Base-by-base conservation (phyloP, 2,329 filamentous ascomycete species). In the Paraphaeosphaeria sporulosa region DNA sequence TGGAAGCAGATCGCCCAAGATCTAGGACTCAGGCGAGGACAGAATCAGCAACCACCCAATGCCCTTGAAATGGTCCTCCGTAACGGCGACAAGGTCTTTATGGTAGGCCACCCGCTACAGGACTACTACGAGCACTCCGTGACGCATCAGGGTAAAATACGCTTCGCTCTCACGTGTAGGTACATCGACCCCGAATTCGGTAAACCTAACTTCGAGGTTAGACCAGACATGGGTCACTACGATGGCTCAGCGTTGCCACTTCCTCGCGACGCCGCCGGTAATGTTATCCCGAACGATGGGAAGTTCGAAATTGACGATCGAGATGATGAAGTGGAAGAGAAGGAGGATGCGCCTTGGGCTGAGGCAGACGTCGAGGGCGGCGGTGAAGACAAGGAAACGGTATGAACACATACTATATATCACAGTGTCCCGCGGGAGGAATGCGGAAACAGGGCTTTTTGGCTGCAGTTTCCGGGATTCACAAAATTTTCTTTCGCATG, bases 61-160 rank as follows among this genome's bases (percentile, higher is more conserved):
- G 72, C 75, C 63, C 75, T 87, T 15, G 78, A 74, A 1, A 71
- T 87, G 68, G 75, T 78, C 1, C 75, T 91, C 3, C 79, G 82
- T 8, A 88, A 91, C 69, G 89, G 88, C 0, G 88, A 90, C 68
- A 83, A 90, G 12, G 81, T 87, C 2, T 77, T 90, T 19, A 90
- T 90, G 87, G 83, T 88, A 64, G 88, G 87, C 0, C 77, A 76
- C 0, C 76, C 78, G 0, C 85, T 91, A 13, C 89, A 91, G 65
- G 79, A 82, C 64, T 79, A 82, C 21, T 87, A 88, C 57, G 86
- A 89, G 81, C 86, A 89, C 67, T 76, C 78, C 21, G 86, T 89
- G 0, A 80, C 79, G 0, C 82, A 85, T 4, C 61, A 74, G 10
- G 85, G 85, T 0, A 80, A 78, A 52, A 74, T 86, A 44, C 78